Evolutionary conservation across 768 basidiomycete species (phyloP).

Genomic region (Agaricus subrufescens): DNA sequence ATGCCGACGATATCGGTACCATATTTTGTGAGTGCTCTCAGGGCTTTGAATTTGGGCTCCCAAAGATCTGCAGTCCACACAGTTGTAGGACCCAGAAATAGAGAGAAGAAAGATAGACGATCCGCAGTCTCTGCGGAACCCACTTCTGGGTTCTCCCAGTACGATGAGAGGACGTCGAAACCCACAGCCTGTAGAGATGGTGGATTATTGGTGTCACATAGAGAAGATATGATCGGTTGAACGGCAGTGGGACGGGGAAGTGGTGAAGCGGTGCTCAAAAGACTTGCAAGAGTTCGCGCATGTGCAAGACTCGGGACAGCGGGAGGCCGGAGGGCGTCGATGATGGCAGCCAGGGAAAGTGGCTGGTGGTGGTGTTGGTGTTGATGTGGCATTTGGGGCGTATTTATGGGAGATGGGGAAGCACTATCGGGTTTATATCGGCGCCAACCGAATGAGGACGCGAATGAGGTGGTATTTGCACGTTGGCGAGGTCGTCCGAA

Average conservation of each 20-base stretch:
- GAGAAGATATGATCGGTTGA: constrained; percentile 53
- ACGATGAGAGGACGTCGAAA: constrained; percentile 67
- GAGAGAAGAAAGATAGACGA: constrained; percentile 56
- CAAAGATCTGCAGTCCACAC: constrained; percentile 67
- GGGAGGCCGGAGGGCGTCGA: constrained; percentile 45
- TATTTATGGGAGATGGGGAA: neutral
- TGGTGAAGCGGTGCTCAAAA: constrained; percentile 48
- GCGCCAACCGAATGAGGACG: constrained; percentile 9
- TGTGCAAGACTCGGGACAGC: constrained; percentile 62
- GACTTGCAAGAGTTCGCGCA: constrained; percentile 54
- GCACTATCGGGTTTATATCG: constrained; percentile 1
- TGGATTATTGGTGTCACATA: constrained; percentile 55
- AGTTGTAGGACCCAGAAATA: constrained; percentile 44
- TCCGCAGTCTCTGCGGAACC: constrained; percentile 48
- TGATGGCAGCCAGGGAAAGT: constrained; percentile 31
- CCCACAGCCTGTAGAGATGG: constrained; percentile 59
- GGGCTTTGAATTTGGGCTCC: constrained; percentile 65
- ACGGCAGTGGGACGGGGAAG: constrained; percentile 49
- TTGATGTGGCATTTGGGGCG: neutral
- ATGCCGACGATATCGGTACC: constrained; percentile 62
- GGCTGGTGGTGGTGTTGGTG: neutral
- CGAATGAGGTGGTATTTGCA: constrained; percentile 9
- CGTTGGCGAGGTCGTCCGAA: constrained; percentile 8
- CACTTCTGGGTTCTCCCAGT: constrained; percentile 57
- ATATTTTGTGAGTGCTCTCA: constrained; percentile 57